A percentile compares a stretch with the other conserved stretches of the same genome.
These are phyloP conservation scores for Thermochaetoides dissita DNA, from an alignment of 2,329 filamentous ascomycete species.

Conservation along the genomic window DNA sequence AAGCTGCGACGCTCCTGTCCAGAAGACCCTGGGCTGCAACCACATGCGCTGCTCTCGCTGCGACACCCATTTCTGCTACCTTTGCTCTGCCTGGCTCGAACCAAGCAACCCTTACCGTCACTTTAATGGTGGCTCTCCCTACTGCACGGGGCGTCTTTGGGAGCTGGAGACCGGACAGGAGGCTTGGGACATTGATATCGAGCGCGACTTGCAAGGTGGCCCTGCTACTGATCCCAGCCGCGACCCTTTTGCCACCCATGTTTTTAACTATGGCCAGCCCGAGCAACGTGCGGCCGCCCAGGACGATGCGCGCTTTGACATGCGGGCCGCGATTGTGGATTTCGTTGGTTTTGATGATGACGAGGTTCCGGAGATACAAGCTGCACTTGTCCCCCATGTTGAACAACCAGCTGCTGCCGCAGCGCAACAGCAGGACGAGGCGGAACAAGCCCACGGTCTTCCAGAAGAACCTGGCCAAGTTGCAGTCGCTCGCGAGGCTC, in stretches of 20 bases:
- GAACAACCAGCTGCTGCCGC: slow-evolving; percentile 9
- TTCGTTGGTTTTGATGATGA: slow-evolving; percentile 23
- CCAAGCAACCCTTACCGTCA: slow-evolving; percentile 74
- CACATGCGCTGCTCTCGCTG: slow-evolving; percentile 93
- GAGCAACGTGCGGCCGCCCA: slow-evolving; percentile 13
- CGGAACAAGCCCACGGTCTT: not conserved
- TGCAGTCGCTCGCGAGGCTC: slow-evolving; percentile 40
- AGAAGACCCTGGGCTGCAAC: slow-evolving; percentile 91
- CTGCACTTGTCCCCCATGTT: slow-evolving; percentile 2
- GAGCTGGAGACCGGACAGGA: slow-evolving; percentile 74
- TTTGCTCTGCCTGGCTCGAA: slow-evolving; percentile 78
- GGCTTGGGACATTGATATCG: slow-evolving; percentile 26
- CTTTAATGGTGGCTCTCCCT: slow-evolving; percentile 53
- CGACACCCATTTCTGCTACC: slow-evolving; percentile 85
- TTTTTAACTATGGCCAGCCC: not conserved
- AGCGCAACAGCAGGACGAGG: slow-evolving; percentile 9
- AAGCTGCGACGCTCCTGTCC: slow-evolving; percentile 68
- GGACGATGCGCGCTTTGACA: not conserved
- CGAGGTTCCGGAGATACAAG: slow-evolving; percentile 16
- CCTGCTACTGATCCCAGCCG: not conserved
- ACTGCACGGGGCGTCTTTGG: slow-evolving; percentile 70
- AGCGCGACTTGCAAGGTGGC: slow-evolving; percentile 27
- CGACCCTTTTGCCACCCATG: not conserved
- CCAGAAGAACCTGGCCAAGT: slow-evolving; percentile 22
- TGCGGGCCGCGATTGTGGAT: slow-evolving; percentile 14